Evolutionary conservation across 208 protist genomes (phyloP), one percentile per base, ranked within the genome.

Genomic region (Leishmania braziliensis): DNA sequence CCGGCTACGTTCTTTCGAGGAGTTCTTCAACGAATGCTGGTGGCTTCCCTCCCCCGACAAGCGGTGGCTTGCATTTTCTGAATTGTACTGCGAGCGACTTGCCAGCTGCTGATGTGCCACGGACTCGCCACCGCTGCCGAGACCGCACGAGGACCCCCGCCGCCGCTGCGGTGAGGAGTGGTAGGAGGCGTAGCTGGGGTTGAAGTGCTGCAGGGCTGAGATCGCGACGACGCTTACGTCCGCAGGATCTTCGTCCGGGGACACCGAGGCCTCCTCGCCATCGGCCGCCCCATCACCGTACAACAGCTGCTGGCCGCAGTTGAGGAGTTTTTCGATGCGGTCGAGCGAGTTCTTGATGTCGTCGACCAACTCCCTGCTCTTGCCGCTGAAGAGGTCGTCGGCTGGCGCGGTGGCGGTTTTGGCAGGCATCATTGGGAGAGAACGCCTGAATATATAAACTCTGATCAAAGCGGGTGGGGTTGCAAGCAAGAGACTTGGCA

Each of bases 281-380:
- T 76, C 72, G 50, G 29, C 78, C 5, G 74, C 83, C 2, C 78
- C 77, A 50, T 95, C 84, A 43, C 86, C 87, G 78, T 93, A 91
- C 5, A 95, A 78, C 1, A 95, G 56, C 66, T 91, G 74, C 68
- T 92, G 89, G 0, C 88, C 86, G 20, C 81, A 77, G 74, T 91
- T 86, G 62, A 94, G 84, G 8, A 91, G 71, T 43, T 83, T 70
- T 75, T 94, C 89, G 71, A 94, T 92, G 75, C 87, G 89, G 46
- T 88, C 82, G 33, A 94, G 81, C 14, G 91, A 94, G 50, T 82
- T 54, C n/a, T 78, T 74, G 63, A 92, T 88, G 46, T 91, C 87
- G 29, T 91, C 87, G 29, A 87, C 83, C 33, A 79, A 26, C 16
- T 78, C 75, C 26, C 20, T 26, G 53, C 39, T n/a, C 43, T 74